A percentile compares a stretch with the other conserved stretches of the same genome.
Evolutionary conservation across 371 early-diverging fungal species (phyloP).

Genomic region (Mortierella sp.): DNA sequence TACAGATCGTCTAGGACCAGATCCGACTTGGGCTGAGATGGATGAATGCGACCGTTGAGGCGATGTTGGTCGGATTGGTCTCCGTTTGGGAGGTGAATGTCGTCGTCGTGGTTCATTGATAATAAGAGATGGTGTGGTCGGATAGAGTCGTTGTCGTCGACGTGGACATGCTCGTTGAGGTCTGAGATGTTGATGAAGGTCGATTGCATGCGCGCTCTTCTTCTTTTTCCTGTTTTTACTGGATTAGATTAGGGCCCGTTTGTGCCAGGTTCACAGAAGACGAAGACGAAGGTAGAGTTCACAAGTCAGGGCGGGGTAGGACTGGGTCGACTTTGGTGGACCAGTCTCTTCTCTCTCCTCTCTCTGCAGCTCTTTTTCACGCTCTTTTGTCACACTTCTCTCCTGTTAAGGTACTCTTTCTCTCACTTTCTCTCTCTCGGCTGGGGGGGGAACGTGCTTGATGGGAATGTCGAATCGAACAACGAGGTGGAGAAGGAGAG

Average conservation of each 20-base stretch:
- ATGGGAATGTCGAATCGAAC: constrained; percentile 8
- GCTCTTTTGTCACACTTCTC: not conserved
- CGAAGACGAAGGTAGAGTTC: not conserved
- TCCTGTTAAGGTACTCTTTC: not conserved
- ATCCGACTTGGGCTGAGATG: not conserved
- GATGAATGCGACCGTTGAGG: not conserved
- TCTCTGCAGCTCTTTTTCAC: not conserved
- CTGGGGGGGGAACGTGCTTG: not conserved
- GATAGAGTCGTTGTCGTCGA: constrained; percentile 23
- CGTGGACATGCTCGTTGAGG: constrained; percentile 42
- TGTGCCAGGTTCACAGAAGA: constrained; percentile 9
- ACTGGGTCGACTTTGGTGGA: not conserved
- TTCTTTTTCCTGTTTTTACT: not conserved
- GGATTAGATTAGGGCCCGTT: not conserved
- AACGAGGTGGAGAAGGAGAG: not conserved
- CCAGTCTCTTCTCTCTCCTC: not conserved
- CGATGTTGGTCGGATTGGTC: not conserved
- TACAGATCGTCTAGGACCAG: not conserved
- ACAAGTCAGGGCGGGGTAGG: too few relatives aligned
- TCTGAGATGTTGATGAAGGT: constrained; percentile 33
- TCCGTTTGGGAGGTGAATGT: constrained; percentile 9
- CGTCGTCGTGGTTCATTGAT: constrained; percentile 31
- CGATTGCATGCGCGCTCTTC: constrained; percentile 41
- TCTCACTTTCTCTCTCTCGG: not conserved
- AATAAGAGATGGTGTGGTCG: constrained; percentile 32